Evolutionary conservation across 2,329 filamentous ascomycete species (phyloP), one percentile per base, ranked within the genome.

Genomic region (Teratosphaeria nubilosa): DNA sequence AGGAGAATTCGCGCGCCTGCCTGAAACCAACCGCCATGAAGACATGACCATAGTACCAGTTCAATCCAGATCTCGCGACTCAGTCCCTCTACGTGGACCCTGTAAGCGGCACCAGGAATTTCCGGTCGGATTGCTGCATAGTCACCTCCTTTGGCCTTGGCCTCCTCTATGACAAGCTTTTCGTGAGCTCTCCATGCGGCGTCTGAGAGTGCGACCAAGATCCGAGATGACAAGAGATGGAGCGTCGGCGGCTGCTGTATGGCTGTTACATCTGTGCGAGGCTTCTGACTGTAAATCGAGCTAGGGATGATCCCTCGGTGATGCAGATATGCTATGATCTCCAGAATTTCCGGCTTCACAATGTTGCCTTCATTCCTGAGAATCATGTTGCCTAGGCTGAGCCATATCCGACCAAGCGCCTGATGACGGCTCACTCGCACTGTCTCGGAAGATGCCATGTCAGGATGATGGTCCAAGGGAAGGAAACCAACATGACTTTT

Each of bases 1-100:
- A 60, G 60, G 1, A 79, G 61, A 13, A 79, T 73, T 1, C 68
- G 66, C n/a, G 66, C 64, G 2, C 77, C 77, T 56, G 78, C 74
- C 13, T 65, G 53, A 7, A 74, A 67, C 76, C 77, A 80, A 5
- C 75, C 75, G 22, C 77, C 77, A 55, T 78, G 74, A 7, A 80
- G 62, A 62, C 77, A 79, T 14, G 77, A 76, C 77, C 77, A 80
- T 2, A 80, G 68, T 22, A 80, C 72, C n/a, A 80, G 69, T 63
- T 80, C 78, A 20, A 80, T 65, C 78, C 78, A 80, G 14, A 80
- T 66, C 59, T 80, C 78, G 1, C 76, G 73, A 0, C 65, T 61
- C 11, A 79, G 62, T 20, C 72, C 75, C 5, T 71, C 70, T 7
- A 76, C 70, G 16, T 69, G 66, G 1, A 76, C 66, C 51, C 72